These are phyloP conservation scores for Aspergillus neotritici DNA, from an alignment of 2,329 filamentous ascomycete genomes.

Conservation along the genomic window DNA sequence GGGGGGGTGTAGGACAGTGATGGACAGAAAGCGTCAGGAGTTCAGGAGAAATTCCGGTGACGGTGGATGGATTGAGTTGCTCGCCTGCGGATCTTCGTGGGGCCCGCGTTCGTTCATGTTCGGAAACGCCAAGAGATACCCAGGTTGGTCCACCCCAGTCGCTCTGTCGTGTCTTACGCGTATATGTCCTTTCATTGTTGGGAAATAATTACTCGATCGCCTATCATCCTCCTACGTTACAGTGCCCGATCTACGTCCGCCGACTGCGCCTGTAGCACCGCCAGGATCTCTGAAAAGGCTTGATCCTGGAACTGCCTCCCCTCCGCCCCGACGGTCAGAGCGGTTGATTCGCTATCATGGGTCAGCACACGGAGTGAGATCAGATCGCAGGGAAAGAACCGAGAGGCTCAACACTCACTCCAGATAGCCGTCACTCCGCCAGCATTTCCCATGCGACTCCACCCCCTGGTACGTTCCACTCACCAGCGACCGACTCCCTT, in stretches of 20 bases:
- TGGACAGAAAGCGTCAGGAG: neutral
- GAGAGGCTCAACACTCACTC: constrained; percentile 23
- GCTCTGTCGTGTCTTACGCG: too few species aligned
- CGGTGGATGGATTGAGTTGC: too few species aligned
- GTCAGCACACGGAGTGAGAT: constrained; percentile 9
- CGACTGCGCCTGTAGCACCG: constrained; percentile 24
- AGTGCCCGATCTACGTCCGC: constrained; percentile 13
- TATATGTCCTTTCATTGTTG: too few species aligned
- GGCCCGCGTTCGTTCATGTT: too few species aligned
- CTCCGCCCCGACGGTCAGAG: constrained; percentile 28
- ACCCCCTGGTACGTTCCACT: constrained; percentile 38
- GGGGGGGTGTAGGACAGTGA: neutral
- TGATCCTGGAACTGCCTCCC: constrained; percentile 33
- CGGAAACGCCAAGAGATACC: neutral
- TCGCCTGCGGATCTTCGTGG: too few species aligned
- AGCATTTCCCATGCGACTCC: constrained; percentile 42
- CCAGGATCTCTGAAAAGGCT: constrained; percentile 40
- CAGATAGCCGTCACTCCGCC: constrained; percentile 37
- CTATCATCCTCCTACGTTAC: neutral
- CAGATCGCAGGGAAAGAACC: neutral
- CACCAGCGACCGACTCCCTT: constrained; percentile 41
- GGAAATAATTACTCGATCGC: neutral
- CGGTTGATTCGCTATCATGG: constrained; percentile 27
- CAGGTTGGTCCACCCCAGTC: constrained; percentile 1
- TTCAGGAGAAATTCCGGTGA: neutral